phyloP scores from a whole-genome alignment of 352 stramenopile genomes.

The Phytophthora tentaculata region DNA sequence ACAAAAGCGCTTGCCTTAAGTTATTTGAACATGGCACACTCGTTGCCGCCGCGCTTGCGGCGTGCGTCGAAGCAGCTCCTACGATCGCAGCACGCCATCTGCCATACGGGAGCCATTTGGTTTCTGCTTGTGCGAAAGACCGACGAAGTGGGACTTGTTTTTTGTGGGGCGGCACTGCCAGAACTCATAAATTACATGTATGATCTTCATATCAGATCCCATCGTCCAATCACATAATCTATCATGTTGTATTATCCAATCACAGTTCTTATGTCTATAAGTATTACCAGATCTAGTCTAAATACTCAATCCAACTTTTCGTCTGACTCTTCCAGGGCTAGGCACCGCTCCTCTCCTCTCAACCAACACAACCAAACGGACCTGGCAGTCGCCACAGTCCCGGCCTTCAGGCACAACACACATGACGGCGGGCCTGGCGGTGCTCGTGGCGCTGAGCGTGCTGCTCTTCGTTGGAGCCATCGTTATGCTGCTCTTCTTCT shows the following conservation, averaged over 20 bases:
- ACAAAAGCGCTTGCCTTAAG: not conserved
- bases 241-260: too few relatives aligned
- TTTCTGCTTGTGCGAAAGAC: constrained; percentile 32
- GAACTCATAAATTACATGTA: constrained; percentile 11
- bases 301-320: constrained; percentile 15
- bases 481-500: constrained; percentile 55
- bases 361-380: constrained; percentile 27
- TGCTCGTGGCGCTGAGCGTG: constrained; percentile 50
- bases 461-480: constrained; percentile 51
- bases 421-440: constrained; percentile 44
- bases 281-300: constrained; percentile 15
- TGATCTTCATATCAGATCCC: not conserved
- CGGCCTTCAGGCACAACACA: constrained; percentile 1
- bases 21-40: not conserved
- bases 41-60: not conserved
- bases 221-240: constrained; percentile 3
- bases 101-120: constrained; percentile 30
- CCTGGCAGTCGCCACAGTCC: not conserved
- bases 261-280: constrained; percentile 1
- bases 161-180: constrained; percentile 7
- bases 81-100: constrained; percentile 26
- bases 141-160: constrained; percentile 10
- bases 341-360: constrained; percentile 20
- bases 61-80: constrained; percentile 9
- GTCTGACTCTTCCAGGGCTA: constrained; percentile 33